Evolutionary conservation across 306 rosid genomes (phyloP).

Genomic region (Gastrolobium villosum): DNA sequence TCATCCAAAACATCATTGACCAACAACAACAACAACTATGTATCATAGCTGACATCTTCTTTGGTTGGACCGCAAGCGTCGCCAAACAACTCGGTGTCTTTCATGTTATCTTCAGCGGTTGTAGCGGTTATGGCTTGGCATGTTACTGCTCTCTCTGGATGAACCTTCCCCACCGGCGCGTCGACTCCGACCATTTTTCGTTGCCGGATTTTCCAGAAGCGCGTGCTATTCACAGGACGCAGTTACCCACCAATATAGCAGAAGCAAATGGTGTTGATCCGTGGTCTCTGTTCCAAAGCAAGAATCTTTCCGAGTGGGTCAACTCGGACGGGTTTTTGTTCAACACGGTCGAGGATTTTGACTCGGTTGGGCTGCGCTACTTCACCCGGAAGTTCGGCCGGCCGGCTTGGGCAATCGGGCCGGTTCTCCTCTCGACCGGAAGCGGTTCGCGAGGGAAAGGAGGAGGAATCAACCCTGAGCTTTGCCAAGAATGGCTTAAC

Average conservation of each 20-base stretch:
- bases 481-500: conserved; percentile 61
- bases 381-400: conserved; percentile 47
- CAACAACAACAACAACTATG: conserved; percentile 43
- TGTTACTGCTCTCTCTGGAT: conserved; percentile 78
- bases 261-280: conserved; percentile 68
- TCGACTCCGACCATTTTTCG: conserved; percentile 36
- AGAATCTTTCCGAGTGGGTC: conserved; percentile 58
- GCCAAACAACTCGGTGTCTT: conserved; percentile 62
- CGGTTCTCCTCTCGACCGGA: conserved; percentile 55
- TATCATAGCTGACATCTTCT: conserved; percentile 69
- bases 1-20: conserved; percentile 47
- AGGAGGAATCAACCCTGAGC: conserved; percentile 39
- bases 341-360: conserved; percentile 66
- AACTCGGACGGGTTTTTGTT: conserved; percentile 66
- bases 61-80: conserved; percentile 74
- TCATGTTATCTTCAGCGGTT: conserved; percentile 64
- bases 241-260: conserved; percentile 55
- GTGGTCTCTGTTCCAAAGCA: conserved; percentile 60
- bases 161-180: conserved; percentile 67
- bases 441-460: conserved; percentile 60
- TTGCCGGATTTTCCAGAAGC: conserved; percentile 75
- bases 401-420: conserved; percentile 71
- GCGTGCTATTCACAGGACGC: conserved; percentile 58
- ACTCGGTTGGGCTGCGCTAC: conserved; percentile 59
- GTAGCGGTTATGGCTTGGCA: conserved; percentile 69